Percentiles rank a stretch among this genome's conserved stretches.
These are phyloP conservation scores for Drechslera avenae DNA, from an alignment of 2,329 filamentous ascomycete genomes.

Conservation along the genomic window DNA sequence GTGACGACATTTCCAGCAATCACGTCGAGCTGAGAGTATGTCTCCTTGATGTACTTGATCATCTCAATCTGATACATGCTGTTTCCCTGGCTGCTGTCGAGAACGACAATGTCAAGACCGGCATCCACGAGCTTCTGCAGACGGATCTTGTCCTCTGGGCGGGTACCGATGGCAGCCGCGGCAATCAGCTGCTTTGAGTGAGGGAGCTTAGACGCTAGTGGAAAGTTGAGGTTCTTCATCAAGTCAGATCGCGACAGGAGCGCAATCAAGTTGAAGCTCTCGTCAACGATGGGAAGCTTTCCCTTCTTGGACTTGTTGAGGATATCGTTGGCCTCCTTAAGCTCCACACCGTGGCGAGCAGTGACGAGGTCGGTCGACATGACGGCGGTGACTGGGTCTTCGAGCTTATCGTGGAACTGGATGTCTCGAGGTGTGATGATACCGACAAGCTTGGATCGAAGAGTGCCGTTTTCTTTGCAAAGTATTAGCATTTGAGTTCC, in stretches of 20 bases:
- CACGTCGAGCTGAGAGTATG: slow-evolving; percentile 84
- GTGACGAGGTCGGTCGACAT: slow-evolving; percentile 97
- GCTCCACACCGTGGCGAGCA: slow-evolving; percentile 78
- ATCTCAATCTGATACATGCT: slow-evolving; percentile 98
- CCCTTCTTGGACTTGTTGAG: slow-evolving; percentile 97
- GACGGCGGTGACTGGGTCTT: slow-evolving; percentile 78
- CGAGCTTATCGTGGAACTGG: slow-evolving; percentile 83
- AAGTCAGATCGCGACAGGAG: slow-evolving; percentile 71
- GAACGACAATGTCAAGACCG: slow-evolving; percentile 90
- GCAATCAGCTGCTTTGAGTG: slow-evolving; percentile 97
- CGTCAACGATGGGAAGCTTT: slow-evolving; percentile 91
- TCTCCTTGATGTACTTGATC: slow-evolving; percentile 93
- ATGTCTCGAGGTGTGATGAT: slow-evolving; percentile 98
- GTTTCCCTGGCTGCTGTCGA: slow-evolving; percentile 97
- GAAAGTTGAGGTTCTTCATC: slow-evolving; percentile 98
- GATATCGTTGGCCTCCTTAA: slow-evolving; percentile 89
- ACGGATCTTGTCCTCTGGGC: slow-evolving; percentile 87
- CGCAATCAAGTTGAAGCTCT: slow-evolving; percentile 72
- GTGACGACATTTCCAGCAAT: slow-evolving; percentile 99
- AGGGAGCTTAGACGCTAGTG: slow-evolving; percentile 91
- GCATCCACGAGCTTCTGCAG: slow-evolving; percentile 89
- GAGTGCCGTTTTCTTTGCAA: slow-evolving; percentile 78
- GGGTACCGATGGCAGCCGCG: slow-evolving; percentile 92
- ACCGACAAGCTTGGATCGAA: slow-evolving; percentile 93
- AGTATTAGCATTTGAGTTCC: slow-evolving; percentile 24